phyloP scores from a whole-genome alignment of 2,329 filamentous ascomycete genomes.

The Tympanopsis confertula region DNA sequence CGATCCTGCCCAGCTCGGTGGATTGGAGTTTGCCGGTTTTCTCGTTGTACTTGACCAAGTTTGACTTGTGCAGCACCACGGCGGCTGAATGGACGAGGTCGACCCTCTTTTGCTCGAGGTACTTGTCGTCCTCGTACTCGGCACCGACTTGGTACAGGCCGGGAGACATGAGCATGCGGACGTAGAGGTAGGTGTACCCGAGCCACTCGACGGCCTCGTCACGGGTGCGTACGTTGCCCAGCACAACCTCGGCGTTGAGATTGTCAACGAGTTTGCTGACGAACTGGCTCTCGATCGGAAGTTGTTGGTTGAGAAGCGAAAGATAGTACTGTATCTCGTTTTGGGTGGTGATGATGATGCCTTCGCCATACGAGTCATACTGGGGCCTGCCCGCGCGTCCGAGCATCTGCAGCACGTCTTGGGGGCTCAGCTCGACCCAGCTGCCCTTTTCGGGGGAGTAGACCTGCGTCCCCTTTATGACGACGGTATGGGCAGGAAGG shows the following conservation, averaged over 20 bases:
- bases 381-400: conserved; percentile 92
- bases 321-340: conserved; percentile 94
- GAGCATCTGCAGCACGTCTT: conserved; percentile 97
- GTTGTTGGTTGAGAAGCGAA: conserved; percentile 88
- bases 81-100: conserved; percentile 93
- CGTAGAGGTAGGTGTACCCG: conserved; percentile 94
- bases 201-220: conserved; percentile 99
- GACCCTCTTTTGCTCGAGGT: conserved; percentile 91
- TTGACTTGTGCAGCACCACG: conserved; percentile 72
- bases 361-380: conserved; percentile 94
- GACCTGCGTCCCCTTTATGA: conserved; percentile 96
- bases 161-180: conserved; percentile 91
- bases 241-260: conserved; percentile 87
- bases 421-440: conserved; percentile 94
- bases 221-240: conserved; percentile 81
- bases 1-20: conserved; percentile 88
- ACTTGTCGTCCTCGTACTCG: conserved; percentile 86
- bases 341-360: conserved; percentile 96
- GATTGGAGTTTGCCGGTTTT: conserved; percentile 78
- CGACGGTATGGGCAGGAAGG: conserved; percentile 89
- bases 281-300: conserved; percentile 94
- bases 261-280: conserved; percentile 90
- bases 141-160: conserved; percentile 90
- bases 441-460: conserved; percentile 98
- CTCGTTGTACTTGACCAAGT: conserved; percentile 88